Evolutionary conservation across 768 basidiomycete genomes (phyloP).

Genomic region (Lactifluus pinguis): DNA sequence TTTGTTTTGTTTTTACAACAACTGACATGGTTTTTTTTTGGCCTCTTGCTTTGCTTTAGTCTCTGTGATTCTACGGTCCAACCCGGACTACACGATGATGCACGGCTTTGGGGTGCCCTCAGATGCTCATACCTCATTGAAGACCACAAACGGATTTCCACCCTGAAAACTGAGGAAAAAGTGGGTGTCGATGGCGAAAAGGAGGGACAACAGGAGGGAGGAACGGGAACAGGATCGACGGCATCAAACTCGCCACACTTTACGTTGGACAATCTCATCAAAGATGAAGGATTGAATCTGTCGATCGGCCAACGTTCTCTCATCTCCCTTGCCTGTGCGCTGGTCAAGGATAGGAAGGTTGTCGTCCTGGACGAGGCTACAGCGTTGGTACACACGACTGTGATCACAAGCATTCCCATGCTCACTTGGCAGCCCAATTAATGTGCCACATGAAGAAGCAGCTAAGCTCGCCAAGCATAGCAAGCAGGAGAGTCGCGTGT

Average conservation of each 20-base stretch:
- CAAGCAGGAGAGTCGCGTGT: conserved; percentile 97
- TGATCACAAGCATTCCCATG: conserved; percentile 64
- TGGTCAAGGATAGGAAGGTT: conserved; percentile 70
- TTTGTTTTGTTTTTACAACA: no score
- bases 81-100: conserved; percentile 71
- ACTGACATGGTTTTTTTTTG: no score
- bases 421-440: conserved; percentile 83
- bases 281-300: conserved; percentile 80
- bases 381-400: conserved; percentile 60
- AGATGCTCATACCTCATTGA: conserved; percentile 79
- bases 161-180: conserved; percentile 26
- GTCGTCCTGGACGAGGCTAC: conserved; percentile 90
- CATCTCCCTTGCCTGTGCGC: conserved; percentile 83
- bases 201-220: no score
- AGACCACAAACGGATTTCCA: conserved; percentile 24
- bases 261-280: conserved; percentile 73
- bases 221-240: conserved; percentile 23
- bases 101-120: conserved; percentile 78
- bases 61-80: conserved; percentile 74
- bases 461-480: conserved; percentile 91
- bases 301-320: conserved; percentile 77
- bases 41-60: conserved; percentile 41
- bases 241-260: conserved; percentile 37
- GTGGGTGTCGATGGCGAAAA: conserved; percentile 32
- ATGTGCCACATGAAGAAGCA: conserved; percentile 87